phyloP scores from a whole-genome alignment of 2,329 filamentous ascomycete species.

The Botrytis galanthina region DNA sequence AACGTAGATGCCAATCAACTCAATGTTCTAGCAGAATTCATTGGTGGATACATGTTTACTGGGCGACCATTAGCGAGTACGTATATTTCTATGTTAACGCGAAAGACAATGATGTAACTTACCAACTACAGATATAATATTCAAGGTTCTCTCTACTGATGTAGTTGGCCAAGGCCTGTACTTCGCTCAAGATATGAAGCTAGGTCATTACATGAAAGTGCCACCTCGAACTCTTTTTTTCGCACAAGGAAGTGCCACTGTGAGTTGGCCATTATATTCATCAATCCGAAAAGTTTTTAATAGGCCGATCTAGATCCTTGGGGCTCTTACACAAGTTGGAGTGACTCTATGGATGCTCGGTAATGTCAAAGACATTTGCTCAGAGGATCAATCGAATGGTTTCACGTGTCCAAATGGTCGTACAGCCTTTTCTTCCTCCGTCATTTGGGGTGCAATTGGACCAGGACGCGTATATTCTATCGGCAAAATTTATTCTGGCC shows the following conservation, averaged over 20 bases:
- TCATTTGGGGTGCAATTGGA: slow-evolving; percentile 73
- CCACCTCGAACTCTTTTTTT: slow-evolving; percentile 38
- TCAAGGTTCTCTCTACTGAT: slow-evolving; percentile 57
- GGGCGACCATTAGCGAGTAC: slow-evolving; percentile 61
- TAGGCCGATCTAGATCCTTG: slow-evolving; percentile 46
- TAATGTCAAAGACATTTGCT: slow-evolving; percentile 64
- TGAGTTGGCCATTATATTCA: slow-evolving; percentile 45
- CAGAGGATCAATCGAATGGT: slow-evolving; percentile 51
- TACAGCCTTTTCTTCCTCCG: slow-evolving; percentile 66
- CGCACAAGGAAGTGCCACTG: slow-evolving; percentile 56
- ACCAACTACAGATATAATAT: slow-evolving; percentile 72
- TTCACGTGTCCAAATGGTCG: slow-evolving; percentile 53
- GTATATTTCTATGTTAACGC: slow-evolving; percentile 49
- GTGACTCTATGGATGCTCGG: slow-evolving; percentile 60
- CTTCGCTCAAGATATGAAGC: slow-evolving; percentile 49
- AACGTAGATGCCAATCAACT: slow-evolving; percentile 49
- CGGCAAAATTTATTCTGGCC: slow-evolving; percentile 59
- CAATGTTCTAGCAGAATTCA: slow-evolving; percentile 44
- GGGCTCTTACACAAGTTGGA: slow-evolving; percentile 62
- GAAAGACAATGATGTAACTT: slow-evolving; percentile 39
- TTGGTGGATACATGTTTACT: slow-evolving; percentile 46
- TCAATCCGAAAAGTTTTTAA: background rate
- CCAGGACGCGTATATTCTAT: slow-evolving; percentile 67
- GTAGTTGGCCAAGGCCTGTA: slow-evolving; percentile 45
- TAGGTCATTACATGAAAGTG: slow-evolving; percentile 48